Conservation (phyloP, 805 yeast genomes). For the Candida khao-thaluensis region DNA sequence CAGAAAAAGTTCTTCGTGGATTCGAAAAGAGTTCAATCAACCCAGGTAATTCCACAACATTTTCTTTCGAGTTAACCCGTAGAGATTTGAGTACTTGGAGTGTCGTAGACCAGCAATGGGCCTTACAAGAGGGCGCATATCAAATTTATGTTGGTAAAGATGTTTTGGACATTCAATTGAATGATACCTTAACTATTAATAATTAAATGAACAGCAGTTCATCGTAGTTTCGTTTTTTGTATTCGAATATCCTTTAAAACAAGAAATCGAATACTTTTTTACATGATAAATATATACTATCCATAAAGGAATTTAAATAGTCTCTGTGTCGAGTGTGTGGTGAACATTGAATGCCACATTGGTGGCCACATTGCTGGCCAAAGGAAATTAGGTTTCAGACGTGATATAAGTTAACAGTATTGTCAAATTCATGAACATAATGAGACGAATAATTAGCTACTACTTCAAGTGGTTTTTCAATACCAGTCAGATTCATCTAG, state of each 20-base stretch:
- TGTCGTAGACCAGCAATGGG: constrained; percentile 51
- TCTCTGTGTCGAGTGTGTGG: too few species aligned
- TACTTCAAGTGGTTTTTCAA: too few species aligned
- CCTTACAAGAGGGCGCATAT: constrained; percentile 52
- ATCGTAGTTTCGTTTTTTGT: neutral
- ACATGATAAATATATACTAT: neutral
- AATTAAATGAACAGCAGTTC: neutral
- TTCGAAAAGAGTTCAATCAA: constrained; percentile 50
- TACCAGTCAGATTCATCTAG: too few species aligned
- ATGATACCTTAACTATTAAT: neutral
- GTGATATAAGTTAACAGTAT: too few species aligned
- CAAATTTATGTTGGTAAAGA: constrained; percentile 39
- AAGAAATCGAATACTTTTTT: neutral
- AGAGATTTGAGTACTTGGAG: constrained; percentile 59
- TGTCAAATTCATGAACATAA: too few species aligned
- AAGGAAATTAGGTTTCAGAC: too few species aligned
- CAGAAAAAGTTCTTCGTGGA: constrained; percentile 52
- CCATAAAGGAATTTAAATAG: too few species aligned
- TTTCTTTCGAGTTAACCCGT: constrained; percentile 43
- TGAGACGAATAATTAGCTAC: too few species aligned
- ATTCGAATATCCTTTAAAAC: neutral
- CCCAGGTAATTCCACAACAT: constrained; percentile 36
- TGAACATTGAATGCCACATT: too few species aligned
- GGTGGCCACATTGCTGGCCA: too few species aligned
- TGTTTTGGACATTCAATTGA: constrained; percentile 3